phyloP scores from a whole-genome alignment of 1,139 yeast species.

The Kodamaea suecica region DNA sequence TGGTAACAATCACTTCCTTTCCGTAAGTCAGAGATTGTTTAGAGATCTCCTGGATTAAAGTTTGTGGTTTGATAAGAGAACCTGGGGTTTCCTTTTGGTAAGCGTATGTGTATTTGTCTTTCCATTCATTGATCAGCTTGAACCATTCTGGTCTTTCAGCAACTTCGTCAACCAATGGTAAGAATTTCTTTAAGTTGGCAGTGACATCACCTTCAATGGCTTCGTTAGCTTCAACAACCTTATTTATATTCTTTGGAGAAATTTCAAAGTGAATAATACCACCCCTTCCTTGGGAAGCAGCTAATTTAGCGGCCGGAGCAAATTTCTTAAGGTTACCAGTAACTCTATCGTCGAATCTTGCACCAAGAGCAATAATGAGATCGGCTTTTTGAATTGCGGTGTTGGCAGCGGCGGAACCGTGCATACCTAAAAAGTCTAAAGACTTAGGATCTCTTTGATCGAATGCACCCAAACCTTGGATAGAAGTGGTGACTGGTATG shows the following conservation, averaged over 20 bases:
- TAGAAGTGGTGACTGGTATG: slow-evolving; percentile 93
- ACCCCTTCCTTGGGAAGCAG: slow-evolving; percentile 86
- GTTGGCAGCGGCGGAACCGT: slow-evolving; percentile 94
- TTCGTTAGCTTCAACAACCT: slow-evolving; percentile 95
- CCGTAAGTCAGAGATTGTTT: slow-evolving; percentile 64
- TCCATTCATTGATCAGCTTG: slow-evolving; percentile 72
- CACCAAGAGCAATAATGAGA: slow-evolving; percentile 89
- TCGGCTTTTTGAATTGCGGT: slow-evolving; percentile 92
- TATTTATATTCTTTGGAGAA: slow-evolving; percentile 93
- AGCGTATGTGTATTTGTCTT: slow-evolving; percentile 77
- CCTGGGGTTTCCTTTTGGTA: slow-evolving; percentile 77
- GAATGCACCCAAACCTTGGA: slow-evolving; percentile 91
- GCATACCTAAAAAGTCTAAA: slow-evolving; percentile 97
- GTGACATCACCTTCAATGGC: slow-evolving; percentile 97
- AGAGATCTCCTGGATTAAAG: slow-evolving; percentile 76
- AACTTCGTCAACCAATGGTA: slow-evolving; percentile 67
- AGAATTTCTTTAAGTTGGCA: slow-evolving; percentile 63
- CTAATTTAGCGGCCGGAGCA: slow-evolving; percentile 90
- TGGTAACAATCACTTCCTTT: slow-evolving; percentile 81
- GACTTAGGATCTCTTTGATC: slow-evolving; percentile 91
- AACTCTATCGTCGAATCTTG: slow-evolving; percentile 97
- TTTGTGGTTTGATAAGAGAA: slow-evolving; percentile 87
- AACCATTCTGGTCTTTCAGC: slow-evolving; percentile 76
- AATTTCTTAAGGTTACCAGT: slow-evolving; percentile 82
- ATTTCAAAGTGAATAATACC: slow-evolving; percentile 97